Evolutionary conservation across 2,329 filamentous ascomycete genomes (phyloP).

Genomic region (Fusarium acutatum): DNA sequence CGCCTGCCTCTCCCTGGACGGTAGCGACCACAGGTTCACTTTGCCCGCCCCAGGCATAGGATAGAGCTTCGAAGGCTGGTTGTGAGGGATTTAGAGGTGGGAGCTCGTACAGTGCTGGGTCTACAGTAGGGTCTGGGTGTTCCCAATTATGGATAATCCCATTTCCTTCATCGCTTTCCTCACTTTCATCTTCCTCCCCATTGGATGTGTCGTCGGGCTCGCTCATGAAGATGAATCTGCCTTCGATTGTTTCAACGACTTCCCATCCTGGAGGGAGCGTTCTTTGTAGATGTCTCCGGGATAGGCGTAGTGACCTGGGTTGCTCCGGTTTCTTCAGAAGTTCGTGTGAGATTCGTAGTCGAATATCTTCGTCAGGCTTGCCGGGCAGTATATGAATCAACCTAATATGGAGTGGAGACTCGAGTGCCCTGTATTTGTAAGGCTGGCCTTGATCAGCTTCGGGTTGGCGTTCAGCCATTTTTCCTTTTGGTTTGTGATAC

Average conservation of each 20-base stretch:
- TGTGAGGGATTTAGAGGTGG: not conserved
- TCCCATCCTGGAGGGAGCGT: not conserved
- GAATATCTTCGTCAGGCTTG: not conserved
- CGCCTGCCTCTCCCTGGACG: rapidly evolving
- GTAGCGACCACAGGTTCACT: not conserved
- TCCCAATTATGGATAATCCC: not conserved
- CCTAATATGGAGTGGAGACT: not conserved
- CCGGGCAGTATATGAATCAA: not conserved
- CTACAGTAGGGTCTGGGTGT: not conserved
- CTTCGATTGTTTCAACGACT: rapidly evolving
- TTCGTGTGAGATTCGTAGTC: not conserved
- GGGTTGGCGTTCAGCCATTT: rapidly evolving
- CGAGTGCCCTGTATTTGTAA: not conserved
- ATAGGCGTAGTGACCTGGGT: rapidly evolving
- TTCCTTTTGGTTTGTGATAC: rapidly evolving
- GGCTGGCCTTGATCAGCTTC: rapidly evolving
- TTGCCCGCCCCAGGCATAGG: not conserved
- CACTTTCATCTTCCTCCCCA: not conserved
- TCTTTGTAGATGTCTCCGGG: not conserved
- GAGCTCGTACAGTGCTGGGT: not conserved
- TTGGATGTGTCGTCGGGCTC: not conserved
- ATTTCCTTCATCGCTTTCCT: not conserved
- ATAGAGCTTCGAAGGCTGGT: not conserved
- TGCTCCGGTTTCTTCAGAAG: not conserved
- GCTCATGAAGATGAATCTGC: not conserved